A percentile compares a stretch with the other conserved stretches of the same genome.
Conservation (phyloP, 1,284 basidiomycete genomes). For the Quambalaria eucalypti region DNA sequence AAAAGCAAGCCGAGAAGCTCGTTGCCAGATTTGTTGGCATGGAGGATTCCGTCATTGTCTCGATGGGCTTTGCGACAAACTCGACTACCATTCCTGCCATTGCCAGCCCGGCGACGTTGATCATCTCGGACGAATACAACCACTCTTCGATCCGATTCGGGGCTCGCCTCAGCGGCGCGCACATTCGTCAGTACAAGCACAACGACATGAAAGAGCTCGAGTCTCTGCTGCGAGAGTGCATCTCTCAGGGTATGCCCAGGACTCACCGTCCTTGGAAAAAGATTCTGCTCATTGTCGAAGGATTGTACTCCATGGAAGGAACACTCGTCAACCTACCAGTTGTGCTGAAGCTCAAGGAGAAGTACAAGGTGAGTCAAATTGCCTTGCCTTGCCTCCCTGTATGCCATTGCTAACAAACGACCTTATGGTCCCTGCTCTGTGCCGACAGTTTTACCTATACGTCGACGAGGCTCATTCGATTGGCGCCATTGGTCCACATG, state of each 20-base stretch:
- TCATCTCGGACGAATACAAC: conserved; percentile 96
- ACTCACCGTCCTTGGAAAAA: conserved; percentile 98
- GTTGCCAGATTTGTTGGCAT: conserved; percentile 81
- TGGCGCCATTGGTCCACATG: conserved; percentile 84
- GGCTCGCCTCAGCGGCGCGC: conserved; percentile 76
- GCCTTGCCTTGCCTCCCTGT: background rate
- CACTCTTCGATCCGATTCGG: conserved; percentile 93
- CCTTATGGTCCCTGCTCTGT: background rate
- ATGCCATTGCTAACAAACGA: background rate
- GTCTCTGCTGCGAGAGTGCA: conserved; percentile 72
- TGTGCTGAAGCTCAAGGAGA: conserved; percentile 78
- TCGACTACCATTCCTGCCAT: conserved; percentile 88
- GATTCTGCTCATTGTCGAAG: conserved; percentile 89
- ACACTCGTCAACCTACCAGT: conserved; percentile 76
- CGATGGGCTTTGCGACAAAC: conserved; percentile 98
- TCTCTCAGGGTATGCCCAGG: conserved; percentile 93
- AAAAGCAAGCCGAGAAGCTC: conserved; percentile 71
- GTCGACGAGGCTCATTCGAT: conserved; percentile 97
- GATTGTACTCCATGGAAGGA: conserved; percentile 96
- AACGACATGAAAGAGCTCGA: conserved; percentile 85
- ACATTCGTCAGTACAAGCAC: conserved; percentile 90
- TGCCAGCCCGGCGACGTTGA: conserved; percentile 79
- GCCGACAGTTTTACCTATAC: conserved; percentile 95
- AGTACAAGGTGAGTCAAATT: conserved; percentile 77
- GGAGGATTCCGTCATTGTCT: conserved; percentile 80